Percentiles rank a stretch among this genome's conserved stretches.
Evolutionary conservation across 1,284 basidiomycete genomes (phyloP).

Genomic region (Melampsora americana): DNA sequence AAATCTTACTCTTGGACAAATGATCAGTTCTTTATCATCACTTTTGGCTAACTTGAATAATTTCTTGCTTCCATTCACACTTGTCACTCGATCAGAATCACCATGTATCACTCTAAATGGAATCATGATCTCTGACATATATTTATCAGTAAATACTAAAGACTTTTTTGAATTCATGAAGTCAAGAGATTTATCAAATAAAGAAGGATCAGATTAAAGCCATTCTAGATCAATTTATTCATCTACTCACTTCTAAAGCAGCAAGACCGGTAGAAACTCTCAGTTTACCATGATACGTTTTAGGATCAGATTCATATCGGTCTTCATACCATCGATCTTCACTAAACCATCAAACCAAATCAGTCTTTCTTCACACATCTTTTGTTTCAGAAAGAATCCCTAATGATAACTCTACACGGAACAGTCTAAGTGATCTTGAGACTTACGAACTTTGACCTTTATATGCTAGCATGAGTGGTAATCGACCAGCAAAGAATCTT

Average conservation of each 20-base stretch:
- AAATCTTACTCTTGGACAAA: conserved; percentile 33
- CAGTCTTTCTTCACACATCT: no score
- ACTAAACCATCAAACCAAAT: conserved; percentile 13
- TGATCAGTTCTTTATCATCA: conserved; percentile 21
- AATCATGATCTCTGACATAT: conserved; percentile 46
- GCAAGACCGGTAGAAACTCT: conserved; percentile 51
- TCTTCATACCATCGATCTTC: conserved; percentile 29
- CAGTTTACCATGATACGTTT: conserved; percentile 50
- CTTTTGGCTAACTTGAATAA: conserved; percentile 14
- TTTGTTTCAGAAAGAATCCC: no score
- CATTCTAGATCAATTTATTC: no score
- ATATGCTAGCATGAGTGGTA: conserved; percentile 21
- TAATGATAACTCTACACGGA: no score
- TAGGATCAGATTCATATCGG: conserved; percentile 32
- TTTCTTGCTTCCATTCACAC: conserved; percentile 16
- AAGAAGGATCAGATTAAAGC: background rate
- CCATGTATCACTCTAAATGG: conserved; percentile 51
- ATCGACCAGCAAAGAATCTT: conserved; percentile 17
- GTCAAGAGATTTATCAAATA: background rate
- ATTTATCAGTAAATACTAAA: conserved; percentile 4
- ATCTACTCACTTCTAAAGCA: conserved; percentile 46
- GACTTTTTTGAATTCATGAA: background rate
- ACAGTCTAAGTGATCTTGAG: background rate
- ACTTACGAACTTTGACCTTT: conserved; percentile 39
- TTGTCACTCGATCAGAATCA: conserved; percentile 37